phyloP scores from a whole-genome alignment of 805 yeast genomes.

The Candida namnaoensis region DNA sequence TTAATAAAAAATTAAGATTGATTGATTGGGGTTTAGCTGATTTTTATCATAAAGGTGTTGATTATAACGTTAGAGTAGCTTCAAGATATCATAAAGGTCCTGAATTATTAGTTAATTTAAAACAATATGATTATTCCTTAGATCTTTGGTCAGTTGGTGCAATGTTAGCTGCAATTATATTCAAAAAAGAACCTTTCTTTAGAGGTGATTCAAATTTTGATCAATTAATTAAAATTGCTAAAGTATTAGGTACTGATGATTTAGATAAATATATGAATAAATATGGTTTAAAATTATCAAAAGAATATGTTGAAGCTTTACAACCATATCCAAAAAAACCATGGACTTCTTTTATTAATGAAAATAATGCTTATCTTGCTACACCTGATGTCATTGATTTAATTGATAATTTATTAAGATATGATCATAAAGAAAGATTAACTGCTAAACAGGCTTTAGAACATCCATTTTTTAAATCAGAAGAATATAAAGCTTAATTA shows the following conservation, averaged over 20 bases:
- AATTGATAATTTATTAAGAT: slow-evolving; percentile 68
- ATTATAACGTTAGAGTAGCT: slow-evolving; percentile 90
- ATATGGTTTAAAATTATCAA: slow-evolving; percentile 62
- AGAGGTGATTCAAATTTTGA: slow-evolving; percentile 88
- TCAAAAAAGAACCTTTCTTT: slow-evolving; percentile 87
- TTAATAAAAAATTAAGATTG: slow-evolving; percentile 57
- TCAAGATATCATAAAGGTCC: slow-evolving; percentile 93
- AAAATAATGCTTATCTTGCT: slow-evolving; percentile 59
- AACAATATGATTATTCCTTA: slow-evolving; percentile 83
- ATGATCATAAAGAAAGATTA: slow-evolving; percentile 82
- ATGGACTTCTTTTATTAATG: slow-evolving; percentile 75
- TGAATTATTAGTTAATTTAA: slow-evolving; percentile 76
- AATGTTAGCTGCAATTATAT: slow-evolving; percentile 83
- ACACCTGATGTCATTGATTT: slow-evolving; percentile 72
- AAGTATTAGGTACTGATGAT: slow-evolving; percentile 82
- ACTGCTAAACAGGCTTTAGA: slow-evolving; percentile 86
- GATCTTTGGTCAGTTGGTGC: slow-evolving; percentile 95
- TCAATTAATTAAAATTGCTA: slow-evolving; percentile 82
- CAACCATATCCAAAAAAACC: slow-evolving; percentile 71
- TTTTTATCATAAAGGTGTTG: slow-evolving; percentile 82
- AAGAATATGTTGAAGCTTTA: slow-evolving; percentile 71
- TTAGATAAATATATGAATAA: slow-evolving; percentile 59
- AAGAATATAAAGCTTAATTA: too few species aligned
- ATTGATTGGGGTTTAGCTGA: slow-evolving; percentile 97
- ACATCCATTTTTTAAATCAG: slow-evolving; percentile 36